phyloP scores from a whole-genome alignment of 345 rosid genomes.

The Eucalyptus cloeziana region DNA sequence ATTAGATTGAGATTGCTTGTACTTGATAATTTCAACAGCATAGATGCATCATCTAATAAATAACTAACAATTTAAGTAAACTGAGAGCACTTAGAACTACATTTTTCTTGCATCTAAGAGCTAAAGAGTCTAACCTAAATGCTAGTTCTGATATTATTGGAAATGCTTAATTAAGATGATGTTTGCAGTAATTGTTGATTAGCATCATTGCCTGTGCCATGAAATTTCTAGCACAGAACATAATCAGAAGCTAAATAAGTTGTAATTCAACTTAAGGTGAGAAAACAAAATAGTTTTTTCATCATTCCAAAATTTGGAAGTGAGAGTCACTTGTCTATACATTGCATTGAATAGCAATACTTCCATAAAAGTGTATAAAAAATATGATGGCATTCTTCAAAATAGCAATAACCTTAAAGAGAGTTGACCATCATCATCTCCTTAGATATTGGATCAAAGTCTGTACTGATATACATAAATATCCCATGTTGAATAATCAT shows the following conservation, averaged over 20 bases:
- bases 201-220: neutral
- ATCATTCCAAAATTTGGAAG: neutral
- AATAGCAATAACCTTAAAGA: neutral
- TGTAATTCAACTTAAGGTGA: neutral
- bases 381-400: neutral
- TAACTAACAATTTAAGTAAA: neutral
- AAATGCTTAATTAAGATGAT: neutral
- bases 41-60: neutral
- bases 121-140: neutral
- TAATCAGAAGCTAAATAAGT: neutral
- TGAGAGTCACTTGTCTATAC: neutral
- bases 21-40: neutral
- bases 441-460: neutral
- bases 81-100: neutral
- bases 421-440: neutral
- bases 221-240: neutral
- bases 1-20: neutral
- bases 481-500: neutral
- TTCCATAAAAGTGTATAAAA: neutral
- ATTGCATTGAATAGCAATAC: neutral
- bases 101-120: neutral
- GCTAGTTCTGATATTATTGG: neutral
- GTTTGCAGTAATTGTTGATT: neutral
- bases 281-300: neutral
- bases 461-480: neutral